Evolutionary conservation across 805 yeast genomes (phyloP).

Genomic region (Candida argentea): DNA sequence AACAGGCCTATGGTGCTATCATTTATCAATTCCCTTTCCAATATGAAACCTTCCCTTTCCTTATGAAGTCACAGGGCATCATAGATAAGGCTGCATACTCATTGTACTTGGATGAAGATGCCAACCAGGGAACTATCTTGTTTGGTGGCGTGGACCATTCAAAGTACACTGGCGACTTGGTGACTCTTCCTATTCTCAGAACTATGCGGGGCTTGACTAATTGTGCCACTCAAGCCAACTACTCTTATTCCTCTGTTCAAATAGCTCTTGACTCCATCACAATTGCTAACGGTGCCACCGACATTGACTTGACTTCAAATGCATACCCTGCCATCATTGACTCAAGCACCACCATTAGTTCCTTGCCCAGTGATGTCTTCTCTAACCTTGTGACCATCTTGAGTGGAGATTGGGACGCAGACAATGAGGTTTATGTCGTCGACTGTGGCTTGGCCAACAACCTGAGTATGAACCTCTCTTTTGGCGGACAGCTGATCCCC

Average conservation of each 20-base stretch:
- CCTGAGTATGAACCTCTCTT: slow-evolving; percentile 33
- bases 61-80: slow-evolving; percentile 47
- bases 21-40: slow-evolving; percentile 12
- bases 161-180: slow-evolving; percentile 43
- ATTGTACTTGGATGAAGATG: slow-evolving; percentile 41
- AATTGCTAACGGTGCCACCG: slow-evolving; percentile 6
- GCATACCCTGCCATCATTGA: slow-evolving; percentile 19
- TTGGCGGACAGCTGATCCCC: slow-evolving; percentile 47
- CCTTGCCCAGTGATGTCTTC: slow-evolving; percentile 31
- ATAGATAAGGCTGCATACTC: slow-evolving; percentile 52
- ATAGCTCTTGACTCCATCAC: slow-evolving; percentile 38
- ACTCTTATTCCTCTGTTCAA: slow-evolving; percentile 20
- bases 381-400: slow-evolving; percentile 24
- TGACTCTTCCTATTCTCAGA: slow-evolving; percentile 16
- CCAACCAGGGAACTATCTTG: slow-evolving; percentile 42
- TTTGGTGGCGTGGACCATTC: slow-evolving; percentile 68
- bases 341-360: slow-evolving; percentile 28
- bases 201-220: slow-evolving; percentile 13
- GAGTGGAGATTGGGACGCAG: slow-evolving; percentile 31
- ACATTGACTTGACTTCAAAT: slow-evolving; percentile 9
- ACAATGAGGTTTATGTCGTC: slow-evolving; percentile 36
- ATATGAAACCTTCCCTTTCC: slow-evolving; percentile 60
- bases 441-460: slow-evolving; percentile 25
- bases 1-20: slow-evolving; percentile 35
- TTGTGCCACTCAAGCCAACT: slow-evolving; percentile 23